Base-by-base conservation (phyloP, 73 alveolate genomes). In the Paramecium octaurelia region DNA sequence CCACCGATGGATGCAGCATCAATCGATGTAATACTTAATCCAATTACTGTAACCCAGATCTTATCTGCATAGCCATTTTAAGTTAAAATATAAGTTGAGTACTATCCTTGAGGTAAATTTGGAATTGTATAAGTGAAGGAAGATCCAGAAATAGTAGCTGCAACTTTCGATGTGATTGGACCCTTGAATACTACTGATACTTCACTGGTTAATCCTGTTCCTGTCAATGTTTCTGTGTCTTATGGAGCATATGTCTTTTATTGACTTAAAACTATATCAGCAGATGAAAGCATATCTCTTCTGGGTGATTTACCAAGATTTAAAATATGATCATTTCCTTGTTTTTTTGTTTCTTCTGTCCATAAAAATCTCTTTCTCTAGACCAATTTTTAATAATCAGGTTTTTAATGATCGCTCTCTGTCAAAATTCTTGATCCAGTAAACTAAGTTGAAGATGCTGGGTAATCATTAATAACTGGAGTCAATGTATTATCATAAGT, bases 401-500 rank as follows among this genome's bases (percentile, higher is more conserved):
- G 91, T 24, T 42, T 48, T 7, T 23, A 31, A 21, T 31, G 43
- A 21, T 80, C 91, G 5, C 11, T 21, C 18, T 80, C 91, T 40
- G 76, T 44, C 16, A 80, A 46, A 31, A 80, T 31, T 80, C 91
- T 80, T 23, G 91, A 23, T 18, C 91, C 91, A 11, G 91, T 64
- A 12, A 34, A 64, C 8, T 3, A 38, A 38, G 46, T 24, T 8
- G 91, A 2, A 8, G 44, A 24, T 24, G 42, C 29, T 40, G 91
- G 91, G 21, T 73, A 73, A 12, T 12, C 68, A 36, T 12, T 16
- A 16, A 73, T 6, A 10, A 3, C 8, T 4, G 91, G 91, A 20
- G 71, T 80, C n/a, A 42, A 20, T 6, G 91, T 27, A 23, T 24
- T 20, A 43, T 42, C 76, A 80, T 80, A 80, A 10, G 46, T 24